A percentile compares a stretch with the other conserved stretches of the same genome.
Conservation (phyloP, 257 asterid species). For the Eustoma russellianum region DNA sequence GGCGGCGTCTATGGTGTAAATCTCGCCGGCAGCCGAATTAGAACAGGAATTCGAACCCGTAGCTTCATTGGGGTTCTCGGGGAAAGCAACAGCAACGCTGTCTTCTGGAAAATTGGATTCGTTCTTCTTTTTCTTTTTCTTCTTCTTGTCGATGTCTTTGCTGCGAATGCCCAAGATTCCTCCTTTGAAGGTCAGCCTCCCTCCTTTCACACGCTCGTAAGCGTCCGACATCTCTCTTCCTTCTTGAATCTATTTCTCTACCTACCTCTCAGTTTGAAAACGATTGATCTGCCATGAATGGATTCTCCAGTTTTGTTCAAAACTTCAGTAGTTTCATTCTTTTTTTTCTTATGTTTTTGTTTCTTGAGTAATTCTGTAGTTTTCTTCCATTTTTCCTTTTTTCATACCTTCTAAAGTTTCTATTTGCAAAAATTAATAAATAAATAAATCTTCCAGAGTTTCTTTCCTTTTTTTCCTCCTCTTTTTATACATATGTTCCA, state of each 20-base stretch:
- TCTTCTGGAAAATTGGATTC: not conserved
- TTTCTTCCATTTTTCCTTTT: too few relatives aligned
- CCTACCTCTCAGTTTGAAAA: not conserved
- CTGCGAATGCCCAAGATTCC: constrained; percentile 77
- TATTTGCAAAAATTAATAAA: too few relatives aligned
- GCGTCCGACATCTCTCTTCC: constrained; percentile 60
- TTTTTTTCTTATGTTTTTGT: too few relatives aligned
- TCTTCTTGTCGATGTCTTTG: constrained; percentile 73
- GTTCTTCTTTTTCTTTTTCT: constrained; percentile 45
- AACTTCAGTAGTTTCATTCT: not conserved
- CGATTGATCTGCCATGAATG: too few relatives aligned
- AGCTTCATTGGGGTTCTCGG: constrained; percentile 27
- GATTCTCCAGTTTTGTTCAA: too few relatives aligned
- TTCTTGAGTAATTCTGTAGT: too few relatives aligned
- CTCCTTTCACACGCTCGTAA: constrained; percentile 63
- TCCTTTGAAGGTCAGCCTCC: constrained; percentile 86
- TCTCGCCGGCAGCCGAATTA: constrained; percentile 31
- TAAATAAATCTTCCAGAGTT: too few relatives aligned
- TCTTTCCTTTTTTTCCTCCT: too few relatives aligned
- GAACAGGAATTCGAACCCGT: constrained; percentile 28
- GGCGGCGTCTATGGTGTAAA: constrained; percentile 88
- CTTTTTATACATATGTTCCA: too few relatives aligned
- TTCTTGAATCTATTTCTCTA: not conserved
- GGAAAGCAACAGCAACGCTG: constrained; percentile 3
- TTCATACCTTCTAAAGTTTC: too few relatives aligned